Base-by-base conservation (phyloP, 1,284 basidiomycete genomes). In the Grifola frondosa region DNA sequence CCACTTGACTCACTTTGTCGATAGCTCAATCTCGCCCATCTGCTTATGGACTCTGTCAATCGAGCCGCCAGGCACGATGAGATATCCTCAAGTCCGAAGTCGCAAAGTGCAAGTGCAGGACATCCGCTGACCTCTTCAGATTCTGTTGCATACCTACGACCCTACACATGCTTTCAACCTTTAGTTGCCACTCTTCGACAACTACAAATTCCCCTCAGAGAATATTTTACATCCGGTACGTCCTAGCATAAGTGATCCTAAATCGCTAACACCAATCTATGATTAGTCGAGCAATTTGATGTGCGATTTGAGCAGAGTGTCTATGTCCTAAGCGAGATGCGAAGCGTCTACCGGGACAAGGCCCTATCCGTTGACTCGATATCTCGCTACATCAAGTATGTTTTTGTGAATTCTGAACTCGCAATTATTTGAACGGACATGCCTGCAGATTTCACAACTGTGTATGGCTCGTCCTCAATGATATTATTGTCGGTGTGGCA, bases 401-500 rank as follows among this genome's bases (percentile, higher is more conserved):
- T 56, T 25, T 12, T 25, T 48, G 16, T 28, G 25, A 17, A n/a
- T 26, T 16, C 37, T 36, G 47, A 42, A 15, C 25, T 31, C 34
- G 53, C 33, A 21, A 29, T 4, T 35, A 33, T 31, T 19, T 24
- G 37, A 13, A 33, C n/a, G 25, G 17, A 10, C n/a, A 19, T 19
- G 3, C 40, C 42, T 16, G 40, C 46, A 95, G 91, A 38, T 91
- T 95, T 58, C 95, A 91, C 72, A 97, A 95, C 57, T 84, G 81
- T 20, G 72, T 95, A 2, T 98, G 95, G 95, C 71, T 97, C 1
- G 78, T 95, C 15, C 64, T 92, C 48, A 97, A 97, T 65, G 95
- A 98, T 65, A 61, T 93, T 23, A 91, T 91, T 23, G 74, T 95
- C 22, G 92, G 92, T 0, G 62, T 78, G 33, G 84, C 88, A 0